Conservation (phyloP, 352 stramenopile genomes). For the Phytopythium delawarense region DNA sequence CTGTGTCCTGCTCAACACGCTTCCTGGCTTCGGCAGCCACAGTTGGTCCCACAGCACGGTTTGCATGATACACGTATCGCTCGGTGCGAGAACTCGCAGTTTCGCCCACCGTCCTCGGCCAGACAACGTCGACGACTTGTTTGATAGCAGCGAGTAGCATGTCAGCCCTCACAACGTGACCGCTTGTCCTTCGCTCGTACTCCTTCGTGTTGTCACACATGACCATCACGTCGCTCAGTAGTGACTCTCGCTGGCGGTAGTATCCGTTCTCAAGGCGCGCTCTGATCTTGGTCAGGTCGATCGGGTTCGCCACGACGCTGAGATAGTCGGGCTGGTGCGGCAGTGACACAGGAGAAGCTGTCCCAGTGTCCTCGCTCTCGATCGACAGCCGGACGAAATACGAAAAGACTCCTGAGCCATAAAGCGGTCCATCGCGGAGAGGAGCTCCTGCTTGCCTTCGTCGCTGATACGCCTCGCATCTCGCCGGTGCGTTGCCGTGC, state of each 20-base stretch:
- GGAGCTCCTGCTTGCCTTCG: not conserved
- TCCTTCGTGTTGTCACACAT: not conserved
- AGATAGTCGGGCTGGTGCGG: not conserved
- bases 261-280: conserved; percentile 1
- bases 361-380: not conserved
- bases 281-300: conserved; percentile 2
- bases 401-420: conserved; percentile 1
- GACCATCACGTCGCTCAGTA: not conserved
- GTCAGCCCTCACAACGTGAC: not conserved
- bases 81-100: too few species aligned
- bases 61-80: conserved; percentile 1
- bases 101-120: not conserved
- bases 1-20: too few species aligned
- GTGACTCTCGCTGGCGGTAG: not conserved
- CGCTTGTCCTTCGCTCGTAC: not conserved
- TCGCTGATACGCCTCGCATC: not conserved
- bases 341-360: not conserved
- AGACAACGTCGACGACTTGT: not conserved
- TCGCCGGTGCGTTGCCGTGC: not conserved
- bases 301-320: conserved; percentile 1
- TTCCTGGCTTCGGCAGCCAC: not conserved
- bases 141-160: not conserved
- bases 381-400: conserved; percentile 3
- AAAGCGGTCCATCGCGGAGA: not conserved
- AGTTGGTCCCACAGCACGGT: not conserved